Conservation (phyloP, 169 alveolate species). For the Ichthyophthirius multifiliis region DNA sequence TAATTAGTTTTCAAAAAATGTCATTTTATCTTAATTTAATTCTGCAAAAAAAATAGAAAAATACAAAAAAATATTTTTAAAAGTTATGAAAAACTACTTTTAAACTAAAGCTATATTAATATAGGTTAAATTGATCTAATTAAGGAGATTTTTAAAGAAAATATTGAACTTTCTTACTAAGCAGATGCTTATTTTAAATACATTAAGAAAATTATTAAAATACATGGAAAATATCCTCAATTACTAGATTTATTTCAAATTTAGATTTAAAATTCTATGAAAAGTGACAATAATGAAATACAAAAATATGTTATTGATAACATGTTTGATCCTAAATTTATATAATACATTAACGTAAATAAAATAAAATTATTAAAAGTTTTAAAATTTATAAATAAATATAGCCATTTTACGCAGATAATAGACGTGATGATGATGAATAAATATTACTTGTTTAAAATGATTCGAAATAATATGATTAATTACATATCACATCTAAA, state of each 20-base stretch:
- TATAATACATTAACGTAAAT: not conserved
- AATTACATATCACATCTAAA: no score
- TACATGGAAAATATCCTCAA: conserved; percentile 27
- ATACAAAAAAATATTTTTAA: conserved; percentile 21
- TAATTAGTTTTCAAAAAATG: conserved; percentile 22
- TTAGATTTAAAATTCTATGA: not conserved
- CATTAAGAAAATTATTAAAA: not conserved
- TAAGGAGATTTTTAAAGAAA: not conserved
- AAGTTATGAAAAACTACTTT: not conserved
- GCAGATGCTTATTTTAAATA: not conserved
- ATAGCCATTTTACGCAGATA: not conserved
- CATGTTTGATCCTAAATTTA: not conserved
- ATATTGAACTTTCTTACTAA: not conserved
- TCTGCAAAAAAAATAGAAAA: conserved; percentile 9
- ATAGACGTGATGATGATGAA: no score
- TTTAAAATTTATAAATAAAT: not conserved
- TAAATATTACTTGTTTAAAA: no score
- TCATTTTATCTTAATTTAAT: conserved; percentile 19
- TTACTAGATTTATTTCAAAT: conserved; percentile 17
- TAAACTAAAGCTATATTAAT: conserved; percentile 10
- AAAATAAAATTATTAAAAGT: not conserved
- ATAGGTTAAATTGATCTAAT: conserved; percentile 29
- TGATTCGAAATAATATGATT: no score
- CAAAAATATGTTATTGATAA: not conserved
- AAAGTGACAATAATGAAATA: not conserved